Conservation (phyloP, 1,139 yeast genomes). For the Schizosaccharomyces versatilis region DNA sequence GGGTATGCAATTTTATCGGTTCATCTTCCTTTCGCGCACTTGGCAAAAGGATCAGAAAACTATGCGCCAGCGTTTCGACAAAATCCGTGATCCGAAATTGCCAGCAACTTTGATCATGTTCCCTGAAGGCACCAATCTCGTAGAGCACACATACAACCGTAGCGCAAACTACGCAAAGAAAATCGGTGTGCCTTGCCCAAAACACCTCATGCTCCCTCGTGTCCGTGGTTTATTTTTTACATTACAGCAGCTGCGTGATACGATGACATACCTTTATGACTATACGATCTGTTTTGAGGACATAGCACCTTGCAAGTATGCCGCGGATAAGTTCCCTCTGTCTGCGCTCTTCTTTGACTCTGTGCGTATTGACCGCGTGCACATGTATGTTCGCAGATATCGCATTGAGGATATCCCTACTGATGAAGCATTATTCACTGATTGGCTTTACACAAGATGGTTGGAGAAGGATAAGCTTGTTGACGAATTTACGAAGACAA, state of each 20-base stretch:
- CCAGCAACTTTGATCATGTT: conserved; percentile 41
- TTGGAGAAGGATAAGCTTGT: conserved; percentile 49
- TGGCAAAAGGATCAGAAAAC: conserved; percentile 56
- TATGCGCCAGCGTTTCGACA: conserved; percentile 27
- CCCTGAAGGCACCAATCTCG: conserved; percentile 89
- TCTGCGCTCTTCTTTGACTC: conserved; percentile 44
- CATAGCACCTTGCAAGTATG: conserved; percentile 36
- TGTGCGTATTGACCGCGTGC: conserved; percentile 43
- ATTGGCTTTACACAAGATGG: conserved; percentile 67
- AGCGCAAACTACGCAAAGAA: conserved; percentile 37
- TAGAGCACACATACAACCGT: conserved; percentile 37
- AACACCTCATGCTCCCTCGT: conserved; percentile 58
- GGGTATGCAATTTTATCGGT: conserved; percentile 66
- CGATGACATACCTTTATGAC: conserved; percentile 56
- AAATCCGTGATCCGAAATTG: conserved; percentile 14
- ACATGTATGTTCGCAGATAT: conserved; percentile 40
- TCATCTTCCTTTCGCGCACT: conserved; percentile 53
- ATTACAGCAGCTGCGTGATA: conserved; percentile 33
- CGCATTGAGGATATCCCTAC: conserved; percentile 44
- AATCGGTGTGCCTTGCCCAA: conserved; percentile 24
- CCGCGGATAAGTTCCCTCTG: conserved; percentile 57
- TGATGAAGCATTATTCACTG: conserved; percentile 35
- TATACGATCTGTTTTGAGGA: conserved; percentile 67
- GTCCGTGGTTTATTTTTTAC: conserved; percentile 55
- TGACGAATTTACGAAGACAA: conserved; percentile 35